phyloP scores from a whole-genome alignment of 331 rosid species.

The Pyrus hybrid region DNA sequence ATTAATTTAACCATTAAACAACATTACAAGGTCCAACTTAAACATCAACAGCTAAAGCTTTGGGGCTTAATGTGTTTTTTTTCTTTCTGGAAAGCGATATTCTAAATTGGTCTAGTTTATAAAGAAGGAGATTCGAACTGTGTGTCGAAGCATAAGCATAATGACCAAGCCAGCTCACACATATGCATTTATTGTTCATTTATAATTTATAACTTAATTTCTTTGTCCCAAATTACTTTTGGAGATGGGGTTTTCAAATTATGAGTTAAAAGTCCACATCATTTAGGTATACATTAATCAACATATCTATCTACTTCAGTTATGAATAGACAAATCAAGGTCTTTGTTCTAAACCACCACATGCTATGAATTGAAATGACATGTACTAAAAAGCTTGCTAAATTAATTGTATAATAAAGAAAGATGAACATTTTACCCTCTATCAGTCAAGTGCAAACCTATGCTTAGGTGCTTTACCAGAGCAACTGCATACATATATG shows the following conservation, averaged over 20 bases:
- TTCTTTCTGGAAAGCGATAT: too few relatives aligned
- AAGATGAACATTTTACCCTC: too few relatives aligned
- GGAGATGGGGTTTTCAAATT: not conserved
- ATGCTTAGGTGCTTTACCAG: too few relatives aligned
- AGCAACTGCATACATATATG: too few relatives aligned
- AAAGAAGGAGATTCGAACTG: too few relatives aligned
- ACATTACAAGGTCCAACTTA: not conserved
- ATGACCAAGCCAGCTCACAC: too few relatives aligned
- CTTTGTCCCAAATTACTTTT: not conserved
- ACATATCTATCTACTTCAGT: not conserved
- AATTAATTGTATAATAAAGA: too few relatives aligned
- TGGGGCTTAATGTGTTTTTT: not conserved
- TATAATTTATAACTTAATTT: too few relatives aligned
- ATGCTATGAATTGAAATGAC: not conserved
- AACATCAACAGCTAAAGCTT: not conserved
- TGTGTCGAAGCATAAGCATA: too few relatives aligned
- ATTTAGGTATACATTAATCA: not conserved
- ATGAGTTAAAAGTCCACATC: not conserved
- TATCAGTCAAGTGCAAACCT: too few relatives aligned
- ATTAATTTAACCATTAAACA: not conserved
- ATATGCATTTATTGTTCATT: too few relatives aligned
- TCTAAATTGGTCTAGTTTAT: too few relatives aligned
- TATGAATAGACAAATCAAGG: not conserved
- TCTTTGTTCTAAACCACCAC: not conserved
- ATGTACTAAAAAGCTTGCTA: not conserved